Base-by-base conservation (phyloP, 192 early-diverging fungal genomes). In the Backusella macrospora region DNA sequence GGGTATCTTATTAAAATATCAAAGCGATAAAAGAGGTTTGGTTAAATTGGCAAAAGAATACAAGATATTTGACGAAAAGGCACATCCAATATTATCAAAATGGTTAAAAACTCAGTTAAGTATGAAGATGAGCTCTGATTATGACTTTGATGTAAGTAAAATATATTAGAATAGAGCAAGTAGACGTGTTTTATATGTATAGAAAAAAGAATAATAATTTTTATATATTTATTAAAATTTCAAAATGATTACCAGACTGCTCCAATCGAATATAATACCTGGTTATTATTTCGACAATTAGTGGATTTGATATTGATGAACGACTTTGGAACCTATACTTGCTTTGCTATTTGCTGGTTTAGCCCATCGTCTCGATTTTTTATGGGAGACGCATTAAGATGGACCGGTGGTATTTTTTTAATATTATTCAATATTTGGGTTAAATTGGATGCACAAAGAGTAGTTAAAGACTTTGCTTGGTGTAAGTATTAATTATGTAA, bases 401-500 rank as follows among this genome's bases (percentile, higher is more conserved):
- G 92, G 79, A 73, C 87, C 13, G 94, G 89, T 43, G 96, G 95
- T 4, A 70, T 92, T 3, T 83, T 94, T 34, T 83, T 99, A 62
- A 85, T 97, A 9, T 81, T 88, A 39, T 96, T 99, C 78, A 98
- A 97, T 72, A 86, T 97, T 70, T 97, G 97, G 93, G 96, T 99
- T 72, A 96, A 97, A 77, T 76, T 93, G 59, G 97, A 99, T 78
- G 96, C 95, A 12, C 94, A 96, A 65, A 92, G 96, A 6, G 95
- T 96, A 4, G 92, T 99, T 59, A 96, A 95, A 79, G 96, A 98
- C 80, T 99, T 93, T 85, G 96, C 96, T 8, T 97, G 96, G 95
- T 99, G 93, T 95, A 87, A 88, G 89, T 87, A 42, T 67, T 18
- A 18, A 37, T 46, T 16, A 70, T 46, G 5, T 34, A 2, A 34